Base-by-base conservation (phyloP, 2,329 filamentous ascomycete genomes). In the Gnomoniopsis sp. region DNA sequence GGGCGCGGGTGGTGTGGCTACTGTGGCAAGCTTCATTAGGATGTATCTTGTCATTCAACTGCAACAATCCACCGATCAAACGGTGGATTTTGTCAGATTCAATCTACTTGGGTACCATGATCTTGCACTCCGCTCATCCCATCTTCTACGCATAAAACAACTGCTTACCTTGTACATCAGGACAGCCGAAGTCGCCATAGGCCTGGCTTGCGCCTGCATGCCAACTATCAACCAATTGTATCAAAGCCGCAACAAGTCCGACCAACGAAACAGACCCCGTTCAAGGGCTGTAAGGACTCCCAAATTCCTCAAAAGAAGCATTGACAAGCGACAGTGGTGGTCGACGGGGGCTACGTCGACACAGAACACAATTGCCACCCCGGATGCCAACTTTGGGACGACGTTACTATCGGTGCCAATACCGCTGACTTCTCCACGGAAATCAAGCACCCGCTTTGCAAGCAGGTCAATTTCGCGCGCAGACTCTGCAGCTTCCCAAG, bases 31-130 rank as follows among this genome's bases (percentile, higher is more conserved):
- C 33, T 57, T 57, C 7, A 41, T 57, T 3, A 53, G 55, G 17
- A 52, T 57, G 55, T 57, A 57, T 22, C 22, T 64, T 2, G 61
- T 64, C 2, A 57, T 57, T 2, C 43, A 47, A 43, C 21, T 57
- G 2, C 49, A 57, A 22, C 41, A 26, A 22, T 57, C 55, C 15
- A 36, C 34, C 2, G 49, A 52, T 21, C 49, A 60, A 26, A 51
- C 61, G 0, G 62, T 64, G 1, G 62, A 57, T 33, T 57, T 57
- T 33, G 41, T 57, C 43, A 57, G 55, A n/a, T 48, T 50, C 41
- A 57, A 57, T 43, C n/a, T 57, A 33, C 55, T 57, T 26, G 55
- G 55, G 55, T 57, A 48, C 43, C 36, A 17, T 6, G 26, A 19
- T 10, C n/a, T 22, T 15, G 1, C 3, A 57, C 33, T 17, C 30